Percentiles rank a stretch among this genome's conserved stretches.
Evolutionary conservation across 169 alveolate species (phyloP).

Genomic region (Eimeria tenella): DNA sequence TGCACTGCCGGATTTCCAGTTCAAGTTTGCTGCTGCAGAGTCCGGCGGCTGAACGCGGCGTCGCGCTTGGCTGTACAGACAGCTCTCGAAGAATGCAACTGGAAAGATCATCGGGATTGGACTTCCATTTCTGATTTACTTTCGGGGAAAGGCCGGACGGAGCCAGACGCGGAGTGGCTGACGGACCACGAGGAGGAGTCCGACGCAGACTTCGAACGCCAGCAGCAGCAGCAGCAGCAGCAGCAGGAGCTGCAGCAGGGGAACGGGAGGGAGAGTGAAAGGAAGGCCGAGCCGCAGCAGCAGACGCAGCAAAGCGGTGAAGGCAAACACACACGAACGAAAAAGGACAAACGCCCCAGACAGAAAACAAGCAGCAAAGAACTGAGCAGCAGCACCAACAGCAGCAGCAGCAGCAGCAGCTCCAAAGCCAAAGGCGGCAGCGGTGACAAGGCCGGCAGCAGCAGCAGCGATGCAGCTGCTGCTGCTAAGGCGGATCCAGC

Average conservation of each 20-base stretch:
- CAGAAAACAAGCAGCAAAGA: background rate
- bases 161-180: slow-evolving; percentile 17
- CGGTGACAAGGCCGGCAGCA: background rate
- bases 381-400: background rate
- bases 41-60: slow-evolving; percentile 18
- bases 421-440: background rate
- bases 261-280: background rate
- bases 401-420: slow-evolving; percentile 24
- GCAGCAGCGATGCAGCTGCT: background rate
- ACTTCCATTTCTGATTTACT: background rate
- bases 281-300: background rate
- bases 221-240: background rate
- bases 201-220: background rate
- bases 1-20: too few species aligned
- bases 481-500: too few species aligned
- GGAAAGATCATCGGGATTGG: slow-evolving; percentile 46
- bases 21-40: slow-evolving; percentile 2
- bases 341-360: too few species aligned
- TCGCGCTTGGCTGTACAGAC: slow-evolving; percentile 47
- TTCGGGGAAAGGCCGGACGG: background rate
- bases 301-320: too few species aligned
- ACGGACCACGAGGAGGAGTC: slow-evolving; percentile 38
- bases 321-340: too few species aligned
- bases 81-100: slow-evolving; percentile 60
- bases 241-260: background rate